Evolutionary conservation across 78 protist genomes (phyloP), one percentile per base, ranked within the genome.

Genomic region (Creolimax fragrantissima): DNA sequence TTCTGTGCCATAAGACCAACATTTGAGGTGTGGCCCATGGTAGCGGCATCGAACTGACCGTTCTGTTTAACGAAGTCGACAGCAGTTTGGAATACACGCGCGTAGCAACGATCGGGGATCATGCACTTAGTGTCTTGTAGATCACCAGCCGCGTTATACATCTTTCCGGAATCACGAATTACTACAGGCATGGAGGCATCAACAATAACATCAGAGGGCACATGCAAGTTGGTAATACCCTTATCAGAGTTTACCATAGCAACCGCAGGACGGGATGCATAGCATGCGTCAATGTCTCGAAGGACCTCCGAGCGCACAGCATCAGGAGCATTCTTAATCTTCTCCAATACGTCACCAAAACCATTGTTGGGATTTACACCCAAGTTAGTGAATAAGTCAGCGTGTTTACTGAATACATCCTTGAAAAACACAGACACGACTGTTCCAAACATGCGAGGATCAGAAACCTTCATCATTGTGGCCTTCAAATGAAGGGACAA

Each of bases 161-260:
- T 88, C 47, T n/a, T n/a, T 39, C 90, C 90, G 42, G 90, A 88
- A 88, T 88, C 90, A 35, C 90, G 90, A 37, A 88, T 88, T 35
- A 88, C 90, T 35, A 45, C 47, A 45, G 90, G 90, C 90, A 88
- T 88, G 47, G 90, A 88, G 6, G 90, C 90, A 6, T 88, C 90
- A 7, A 88, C 67, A 88, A 88, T 88, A n/a, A 88, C 90, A n/a
- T 88, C 90, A 1, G 67, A 35, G 4, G 90, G 90, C 4, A 88
- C 90, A 6, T 88, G 90, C 67, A 88, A 88, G 47, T 88, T 88
- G 2, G 90, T 88, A 84, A 84, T 84, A n/a, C 88, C 88, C 47
- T 88, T 88, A 58, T 44, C 67, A 35, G 47, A 39, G 67, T n/a
- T n/a, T 37, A 88, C 90, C 47, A 39, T 39, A 5, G 90, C 90